Percentiles rank a stretch among this genome's conserved stretches.
Conservation (phyloP, 768 basidiomycete genomes). For the Daedaleopsis nitida region DNA sequence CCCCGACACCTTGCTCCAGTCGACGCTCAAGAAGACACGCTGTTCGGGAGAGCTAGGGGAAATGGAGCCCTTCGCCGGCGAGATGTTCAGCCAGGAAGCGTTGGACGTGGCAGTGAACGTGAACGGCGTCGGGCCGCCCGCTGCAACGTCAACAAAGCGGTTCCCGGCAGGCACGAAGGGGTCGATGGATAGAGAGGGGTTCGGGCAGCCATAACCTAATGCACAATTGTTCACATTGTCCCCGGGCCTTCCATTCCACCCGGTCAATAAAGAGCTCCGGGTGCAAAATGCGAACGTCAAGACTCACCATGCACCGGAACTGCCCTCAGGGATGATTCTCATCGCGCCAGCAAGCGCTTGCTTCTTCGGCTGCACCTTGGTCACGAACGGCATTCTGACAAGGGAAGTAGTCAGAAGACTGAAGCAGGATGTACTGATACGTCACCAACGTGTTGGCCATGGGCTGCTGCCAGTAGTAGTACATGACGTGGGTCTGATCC, state of each 20-base stretch:
- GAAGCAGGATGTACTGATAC: constrained; percentile 15
- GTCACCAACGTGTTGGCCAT: constrained; percentile 54
- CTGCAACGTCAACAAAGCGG: constrained; percentile 61
- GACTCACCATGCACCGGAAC: constrained; percentile 57
- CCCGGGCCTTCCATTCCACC: constrained; percentile 51
- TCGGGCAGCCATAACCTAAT: constrained; percentile 46
- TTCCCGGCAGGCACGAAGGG: constrained; percentile 55
- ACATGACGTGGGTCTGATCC: constrained; percentile 70
- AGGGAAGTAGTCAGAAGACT: background rate
- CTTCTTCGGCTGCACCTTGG: constrained; percentile 54
- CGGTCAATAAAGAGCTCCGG: background rate
- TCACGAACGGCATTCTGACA: constrained; percentile 55
- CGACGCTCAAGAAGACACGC: constrained; percentile 56
- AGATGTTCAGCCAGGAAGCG: constrained; percentile 54
- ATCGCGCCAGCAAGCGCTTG: constrained; percentile 63
- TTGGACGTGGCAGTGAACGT: constrained; percentile 53
- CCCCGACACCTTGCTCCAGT: constrained; percentile 52
- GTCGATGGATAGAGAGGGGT: constrained; percentile 54
- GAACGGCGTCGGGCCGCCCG: constrained; percentile 61
- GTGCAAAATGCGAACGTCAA: background rate
- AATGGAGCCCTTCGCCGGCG: constrained; percentile 49
- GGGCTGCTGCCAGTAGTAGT: constrained; percentile 74
- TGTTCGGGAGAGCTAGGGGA: constrained; percentile 49
- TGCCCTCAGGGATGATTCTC: constrained; percentile 64
- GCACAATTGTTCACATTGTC: constrained; percentile 65